These are phyloP conservation scores for Trichosporon sp. DNA, from an alignment of 1,284 basidiomycete species.

Conservation along the genomic window DNA sequence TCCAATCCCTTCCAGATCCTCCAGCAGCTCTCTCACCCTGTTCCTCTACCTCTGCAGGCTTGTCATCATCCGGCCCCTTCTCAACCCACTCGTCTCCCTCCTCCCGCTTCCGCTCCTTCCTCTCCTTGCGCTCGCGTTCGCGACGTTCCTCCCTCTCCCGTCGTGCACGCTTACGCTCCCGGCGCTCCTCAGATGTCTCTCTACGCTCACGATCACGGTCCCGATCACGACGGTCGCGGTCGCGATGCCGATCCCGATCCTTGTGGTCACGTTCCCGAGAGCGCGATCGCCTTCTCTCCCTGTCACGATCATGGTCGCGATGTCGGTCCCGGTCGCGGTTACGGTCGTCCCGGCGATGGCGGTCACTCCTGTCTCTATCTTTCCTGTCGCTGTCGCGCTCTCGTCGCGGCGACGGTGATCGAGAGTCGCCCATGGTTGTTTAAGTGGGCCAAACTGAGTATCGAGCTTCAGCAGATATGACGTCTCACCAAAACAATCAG, in stretches of 20 bases:
- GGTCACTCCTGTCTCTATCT: background rate
- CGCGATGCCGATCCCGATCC: conserved; percentile 21
- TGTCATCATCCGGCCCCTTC: conserved; percentile 29
- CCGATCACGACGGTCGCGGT: conserved; percentile 27
- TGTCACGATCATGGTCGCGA: conserved; percentile 20
- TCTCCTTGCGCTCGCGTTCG: conserved; percentile 88
- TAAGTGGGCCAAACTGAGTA: background rate
- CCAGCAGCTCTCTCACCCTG: conserved; percentile 40
- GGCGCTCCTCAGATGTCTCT: conserved; percentile 35
- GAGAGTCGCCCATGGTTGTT: conserved; percentile 4
- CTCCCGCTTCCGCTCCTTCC: conserved; percentile 44
- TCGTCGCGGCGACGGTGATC: background rate
- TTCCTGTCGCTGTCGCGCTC: conserved; percentile 4
- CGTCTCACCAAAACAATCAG: conserved; percentile 15
- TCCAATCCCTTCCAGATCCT: conserved; percentile 6
- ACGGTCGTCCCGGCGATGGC: conserved; percentile 7
- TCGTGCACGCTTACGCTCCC: conserved; percentile 35
- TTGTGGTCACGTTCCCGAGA: conserved; percentile 18
- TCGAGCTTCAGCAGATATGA: background rate
- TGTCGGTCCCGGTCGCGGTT: conserved; percentile 19
- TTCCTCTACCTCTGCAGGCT: conserved; percentile 10
- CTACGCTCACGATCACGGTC: conserved; percentile 30
- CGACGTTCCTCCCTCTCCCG: conserved; percentile 58
- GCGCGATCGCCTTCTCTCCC: conserved; percentile 15
- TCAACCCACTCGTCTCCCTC: conserved; percentile 35